Conservation (phyloP, 2,329 filamentous ascomycete genomes). For the Leptographium lundbergii region DNA sequence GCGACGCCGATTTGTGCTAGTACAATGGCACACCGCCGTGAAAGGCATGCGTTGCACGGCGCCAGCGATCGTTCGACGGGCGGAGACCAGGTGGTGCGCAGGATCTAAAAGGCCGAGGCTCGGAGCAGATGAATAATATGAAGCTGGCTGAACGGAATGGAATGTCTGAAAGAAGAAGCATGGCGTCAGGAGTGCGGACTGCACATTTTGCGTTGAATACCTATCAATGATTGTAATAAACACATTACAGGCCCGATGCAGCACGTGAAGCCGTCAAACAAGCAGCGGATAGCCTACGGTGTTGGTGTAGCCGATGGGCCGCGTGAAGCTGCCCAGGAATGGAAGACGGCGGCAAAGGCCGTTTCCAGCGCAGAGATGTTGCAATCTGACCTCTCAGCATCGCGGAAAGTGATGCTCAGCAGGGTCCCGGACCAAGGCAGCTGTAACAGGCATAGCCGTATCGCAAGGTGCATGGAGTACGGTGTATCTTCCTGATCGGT, state of each 20-base stretch:
- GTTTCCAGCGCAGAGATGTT: background rate
- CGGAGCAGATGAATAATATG: background rate
- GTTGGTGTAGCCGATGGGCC: constrained; percentile 46
- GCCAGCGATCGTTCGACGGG: background rate
- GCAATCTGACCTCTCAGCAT: constrained; percentile 35
- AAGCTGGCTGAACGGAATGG: background rate
- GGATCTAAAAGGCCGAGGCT: background rate
- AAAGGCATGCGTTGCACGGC: too few relatives aligned
- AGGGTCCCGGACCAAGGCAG: constrained; percentile 37
- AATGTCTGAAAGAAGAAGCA: constrained; percentile 1
- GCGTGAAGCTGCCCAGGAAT: too few relatives aligned
- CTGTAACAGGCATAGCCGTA: too few relatives aligned
- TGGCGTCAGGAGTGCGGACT: constrained; percentile 4
- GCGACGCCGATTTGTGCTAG: too few relatives aligned
- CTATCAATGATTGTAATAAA: background rate
- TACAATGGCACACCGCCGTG: too few relatives aligned
- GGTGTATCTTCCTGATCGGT: too few relatives aligned
- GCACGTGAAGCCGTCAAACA: constrained; percentile 23
- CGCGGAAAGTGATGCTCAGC: constrained; percentile 38
- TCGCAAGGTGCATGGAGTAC: too few relatives aligned
- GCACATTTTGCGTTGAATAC: background rate
- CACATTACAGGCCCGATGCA: too few relatives aligned
- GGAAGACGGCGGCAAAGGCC: constrained; percentile 36
- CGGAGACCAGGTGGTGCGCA: background rate
- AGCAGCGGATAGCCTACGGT: constrained; percentile 36